Conservation (phyloP, 148 eudicot genomes). For the Hydrangea macrophylla region DNA sequence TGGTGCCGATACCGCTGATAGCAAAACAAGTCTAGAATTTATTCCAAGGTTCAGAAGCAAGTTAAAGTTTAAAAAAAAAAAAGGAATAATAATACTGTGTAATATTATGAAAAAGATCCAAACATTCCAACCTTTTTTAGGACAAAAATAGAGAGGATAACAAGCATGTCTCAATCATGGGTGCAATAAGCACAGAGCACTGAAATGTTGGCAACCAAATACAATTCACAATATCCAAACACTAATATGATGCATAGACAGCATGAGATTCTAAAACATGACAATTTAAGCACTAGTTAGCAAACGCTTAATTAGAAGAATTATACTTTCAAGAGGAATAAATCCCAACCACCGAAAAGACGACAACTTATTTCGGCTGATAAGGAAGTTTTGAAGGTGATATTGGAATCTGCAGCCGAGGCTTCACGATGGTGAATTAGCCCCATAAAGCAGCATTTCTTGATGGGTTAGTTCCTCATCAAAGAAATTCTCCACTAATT, state of each 20-base stretch:
- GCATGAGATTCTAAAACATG: neutral
- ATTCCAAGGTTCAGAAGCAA: too few species aligned
- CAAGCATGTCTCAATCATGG: neutral
- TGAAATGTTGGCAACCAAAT: neutral
- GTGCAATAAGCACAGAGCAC: neutral
- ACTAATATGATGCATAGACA: neutral
- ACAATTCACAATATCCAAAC: neutral
- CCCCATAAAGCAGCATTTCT: neutral
- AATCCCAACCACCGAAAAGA: constrained; percentile 4
- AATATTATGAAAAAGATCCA: too few species aligned
- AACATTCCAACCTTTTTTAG: neutral
- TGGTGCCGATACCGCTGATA: too few species aligned
- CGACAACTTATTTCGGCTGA: neutral
- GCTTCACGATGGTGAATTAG: neutral
- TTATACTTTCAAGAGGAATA: neutral
- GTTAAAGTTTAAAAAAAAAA: too few species aligned
- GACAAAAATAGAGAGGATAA: neutral
- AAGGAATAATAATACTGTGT: too few species aligned
- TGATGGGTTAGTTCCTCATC: neutral
- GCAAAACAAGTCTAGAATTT: too few species aligned
- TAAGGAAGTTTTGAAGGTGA: neutral
- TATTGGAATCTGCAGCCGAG: neutral
- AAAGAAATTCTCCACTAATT: neutral
- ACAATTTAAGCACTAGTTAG: neutral
- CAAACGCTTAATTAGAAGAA: neutral